phyloP scores from a whole-genome alignment of 129 eudicot species.

The Flaveria bidentis region DNA sequence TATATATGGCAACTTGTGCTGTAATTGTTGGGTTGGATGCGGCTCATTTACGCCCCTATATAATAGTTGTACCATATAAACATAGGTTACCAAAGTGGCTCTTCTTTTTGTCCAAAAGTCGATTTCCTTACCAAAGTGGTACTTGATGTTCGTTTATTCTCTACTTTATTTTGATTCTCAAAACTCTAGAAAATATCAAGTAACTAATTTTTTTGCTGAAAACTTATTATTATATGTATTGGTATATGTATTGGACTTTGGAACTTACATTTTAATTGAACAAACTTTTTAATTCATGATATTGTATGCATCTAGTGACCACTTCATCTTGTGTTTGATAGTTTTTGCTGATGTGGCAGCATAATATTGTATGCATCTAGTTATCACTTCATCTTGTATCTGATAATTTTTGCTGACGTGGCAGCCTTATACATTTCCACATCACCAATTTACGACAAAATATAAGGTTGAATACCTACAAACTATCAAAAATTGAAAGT shows the following conservation, averaged over 20 bases:
- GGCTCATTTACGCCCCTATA: neutral
- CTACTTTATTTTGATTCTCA: conserved; percentile 14
- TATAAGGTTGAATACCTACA: too few relatives aligned
- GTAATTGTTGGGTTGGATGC: neutral
- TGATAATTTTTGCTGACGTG: neutral
- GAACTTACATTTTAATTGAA: neutral
- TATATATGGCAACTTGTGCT: neutral
- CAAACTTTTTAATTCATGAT: neutral
- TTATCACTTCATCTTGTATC: neutral
- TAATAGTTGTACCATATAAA: conserved; percentile 7
- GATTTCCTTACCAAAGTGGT: too few relatives aligned
- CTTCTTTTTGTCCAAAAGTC: conserved; percentile 18
- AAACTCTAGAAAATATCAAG: conserved; percentile 7
- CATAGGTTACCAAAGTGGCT: neutral
- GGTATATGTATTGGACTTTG: too few relatives aligned
- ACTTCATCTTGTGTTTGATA: neutral
- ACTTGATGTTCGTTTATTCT: neutral
- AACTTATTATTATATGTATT: neutral
- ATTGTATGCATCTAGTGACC: neutral
- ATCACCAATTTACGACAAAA: neutral
- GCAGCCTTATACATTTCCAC: neutral
- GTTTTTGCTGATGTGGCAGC: neutral
- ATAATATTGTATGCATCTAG: neutral
- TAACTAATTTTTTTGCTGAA: conserved; percentile 3
- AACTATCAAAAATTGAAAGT: neutral